These are phyloP conservation scores for Xylaria venustula DNA, from an alignment of 495 filamentous ascomycete genomes.

Conservation along the genomic window DNA sequence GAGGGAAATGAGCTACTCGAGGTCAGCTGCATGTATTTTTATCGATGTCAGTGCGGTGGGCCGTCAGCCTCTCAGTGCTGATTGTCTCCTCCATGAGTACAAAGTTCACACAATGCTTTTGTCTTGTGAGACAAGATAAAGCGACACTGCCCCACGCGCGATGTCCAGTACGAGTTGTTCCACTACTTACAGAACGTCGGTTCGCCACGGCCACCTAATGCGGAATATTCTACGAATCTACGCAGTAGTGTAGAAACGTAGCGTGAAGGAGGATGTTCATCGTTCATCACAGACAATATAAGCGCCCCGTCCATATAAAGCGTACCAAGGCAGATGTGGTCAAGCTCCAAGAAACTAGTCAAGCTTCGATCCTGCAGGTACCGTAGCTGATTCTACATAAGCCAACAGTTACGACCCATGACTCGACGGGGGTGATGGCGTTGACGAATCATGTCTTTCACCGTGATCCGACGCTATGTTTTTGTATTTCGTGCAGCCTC, in stretches of 20 bases:
- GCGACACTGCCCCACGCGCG: background rate
- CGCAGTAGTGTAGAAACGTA: background rate
- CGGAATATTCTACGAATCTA: background rate
- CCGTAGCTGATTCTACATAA: background rate
- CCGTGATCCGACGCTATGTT: background rate
- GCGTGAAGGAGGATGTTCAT: background rate
- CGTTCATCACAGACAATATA: background rate
- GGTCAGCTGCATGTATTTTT: slow-evolving; percentile 10
- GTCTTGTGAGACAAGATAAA: background rate
- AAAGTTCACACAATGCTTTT: background rate
- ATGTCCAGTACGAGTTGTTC: too few species aligned
- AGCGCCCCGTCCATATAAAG: background rate
- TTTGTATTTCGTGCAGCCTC: background rate
- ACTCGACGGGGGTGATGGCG: background rate
- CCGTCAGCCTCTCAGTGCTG: background rate
- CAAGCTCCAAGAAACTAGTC: background rate
- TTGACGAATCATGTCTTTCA: background rate
- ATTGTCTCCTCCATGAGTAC: background rate
- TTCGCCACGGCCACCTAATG: background rate
- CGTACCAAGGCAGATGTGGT: background rate
- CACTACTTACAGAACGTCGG: background rate
- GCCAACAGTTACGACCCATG: background rate
- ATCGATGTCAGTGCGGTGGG: background rate
- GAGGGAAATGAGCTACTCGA: too few species aligned
- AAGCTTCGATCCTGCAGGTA: slow-evolving; percentile 9